Base-by-base conservation (phyloP, 140 eudicot genomes). In the Oenanthe javanica region DNA sequence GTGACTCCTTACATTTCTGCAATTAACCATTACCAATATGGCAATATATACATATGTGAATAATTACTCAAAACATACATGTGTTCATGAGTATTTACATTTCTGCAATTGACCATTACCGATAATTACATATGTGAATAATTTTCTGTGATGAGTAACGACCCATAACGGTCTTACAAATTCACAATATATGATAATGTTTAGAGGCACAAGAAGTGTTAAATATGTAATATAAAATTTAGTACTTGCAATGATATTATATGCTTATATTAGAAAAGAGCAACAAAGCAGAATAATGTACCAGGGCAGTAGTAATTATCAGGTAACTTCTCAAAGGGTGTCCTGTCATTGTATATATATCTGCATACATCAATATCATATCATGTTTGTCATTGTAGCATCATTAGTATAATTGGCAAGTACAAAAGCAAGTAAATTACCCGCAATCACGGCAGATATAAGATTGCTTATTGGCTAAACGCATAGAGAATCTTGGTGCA, bases 371-470 rank as follows among this genome's bases (percentile, higher is more conserved):
- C 43, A 31, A 14, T 2, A 72, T 45, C 25, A 73, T 45, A 2
- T 81, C 66, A 19, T 72, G 23, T 70, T 15, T 14, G 13, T 0
- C 31, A 6, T 15, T 70, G 9, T 2, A 31, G 45, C 45, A 70
- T 18, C 75, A 73, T 6, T 9, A 73, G 49, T 46, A 43, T 8
- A 40, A 73, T 19, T n/a, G 13, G 49, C 54, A 52, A 45, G 23
- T 21, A 19, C 64, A 51, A 27, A 38, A 18, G 27, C 10, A 75
- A 31, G 5, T 72, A 43, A 40, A 57, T 71, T 83, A 94, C 98
- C 99, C 97, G 88, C 99, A 94, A 70, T 94, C 99, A 13, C 99
- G 96, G 85, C 99, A 94, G 76, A 94, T 92, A 72, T 94, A 94
- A 81, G 99, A 84, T 83, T 91, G 97, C 79, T 90, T 94, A 79